Evolutionary conservation across 106 monocot species (phyloP), one percentile per base, ranked within the genome.

Genomic region (Dendrobium nobile): DNA sequence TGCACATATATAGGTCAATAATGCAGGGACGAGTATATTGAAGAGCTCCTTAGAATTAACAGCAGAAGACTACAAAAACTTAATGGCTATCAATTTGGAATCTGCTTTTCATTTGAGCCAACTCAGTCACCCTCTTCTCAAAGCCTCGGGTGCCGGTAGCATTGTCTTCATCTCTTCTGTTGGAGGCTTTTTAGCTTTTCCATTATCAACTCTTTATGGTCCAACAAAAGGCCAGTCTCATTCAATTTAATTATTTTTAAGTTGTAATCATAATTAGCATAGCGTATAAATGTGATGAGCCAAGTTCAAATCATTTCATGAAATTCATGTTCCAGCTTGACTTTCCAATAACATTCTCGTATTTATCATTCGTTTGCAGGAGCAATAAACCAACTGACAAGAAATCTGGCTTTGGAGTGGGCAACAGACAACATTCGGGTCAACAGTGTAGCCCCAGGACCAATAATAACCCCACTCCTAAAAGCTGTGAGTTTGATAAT

Each of bases 91-190:
- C 0, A 90, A 90, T 47, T 77, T 92, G 1, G 92, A 92, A 55
- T 86, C 92, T n/a, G 86, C 79, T 18, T 88, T 90, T 47, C 89
- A 90, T 77, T 54, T 90, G 4, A 84, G 86, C 89, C 92, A 92
- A 73, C 77, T 92, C 1, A 84, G 86, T 5, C 85, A 90, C 54
- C 88, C 90, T 9, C 80, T 83, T 59, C 70, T 92, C 26, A 88
- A 83, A 79, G 86, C 92, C 19, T 86, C 70, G 0, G 81, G 81
- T 1, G 37, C 4, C 2, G 87, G 81, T 26, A 75, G 24, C 41
- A 73, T 87, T 17, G 58, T 87, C 0, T 78, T 81, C 41, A 27
- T 81, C 77, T 83, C 86, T 51, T 82, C 86, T 3, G 54, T 82
- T 16, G 58, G 64, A 4, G 65, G 79, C 0, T 3, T 61, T 0